phyloP scores from a whole-genome alignment of 2,329 filamentous ascomycete genomes.

The Microdochium bolleyi region DNA sequence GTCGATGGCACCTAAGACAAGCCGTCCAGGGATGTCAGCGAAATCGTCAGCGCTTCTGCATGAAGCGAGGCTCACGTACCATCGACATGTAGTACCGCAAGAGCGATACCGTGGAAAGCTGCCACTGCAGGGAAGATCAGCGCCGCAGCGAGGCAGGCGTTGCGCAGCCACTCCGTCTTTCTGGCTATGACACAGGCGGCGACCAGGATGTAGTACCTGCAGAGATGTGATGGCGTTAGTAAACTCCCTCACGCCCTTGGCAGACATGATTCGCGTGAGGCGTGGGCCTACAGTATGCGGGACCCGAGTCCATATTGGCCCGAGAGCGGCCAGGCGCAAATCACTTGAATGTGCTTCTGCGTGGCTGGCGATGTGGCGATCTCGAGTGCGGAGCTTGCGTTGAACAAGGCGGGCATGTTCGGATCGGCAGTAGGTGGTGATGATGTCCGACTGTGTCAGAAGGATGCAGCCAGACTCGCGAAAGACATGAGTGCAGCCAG shows the following conservation, averaged over 20 bases:
- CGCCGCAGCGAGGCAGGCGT: conserved; percentile 55
- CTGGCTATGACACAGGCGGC: conserved; percentile 55
- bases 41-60: neutral
- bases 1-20: conserved; percentile 48
- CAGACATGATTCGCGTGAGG: neutral
- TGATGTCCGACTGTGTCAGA: neutral
- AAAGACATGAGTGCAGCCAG: neutral
- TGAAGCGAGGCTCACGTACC: conserved; percentile 28
- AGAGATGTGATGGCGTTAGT: neutral
- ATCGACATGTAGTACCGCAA: conserved; percentile 50
- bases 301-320: conserved; percentile 32
- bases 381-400: neutral
- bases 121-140: conserved; percentile 56
- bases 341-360: no score
- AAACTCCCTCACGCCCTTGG: neutral
- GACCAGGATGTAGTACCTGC: conserved; percentile 54
- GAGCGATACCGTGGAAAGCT: conserved; percentile 54
- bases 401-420: neutral
- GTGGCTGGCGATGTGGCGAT: no score
- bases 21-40: neutral
- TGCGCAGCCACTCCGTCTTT: conserved; percentile 52
- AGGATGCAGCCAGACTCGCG: neutral
- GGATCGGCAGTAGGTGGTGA: neutral
- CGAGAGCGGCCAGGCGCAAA: conserved; percentile 33
- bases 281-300: conserved; percentile 25